phyloP scores from a whole-genome alignment of 192 early-diverging fungal species.

The Linnemannia elongata region DNA sequence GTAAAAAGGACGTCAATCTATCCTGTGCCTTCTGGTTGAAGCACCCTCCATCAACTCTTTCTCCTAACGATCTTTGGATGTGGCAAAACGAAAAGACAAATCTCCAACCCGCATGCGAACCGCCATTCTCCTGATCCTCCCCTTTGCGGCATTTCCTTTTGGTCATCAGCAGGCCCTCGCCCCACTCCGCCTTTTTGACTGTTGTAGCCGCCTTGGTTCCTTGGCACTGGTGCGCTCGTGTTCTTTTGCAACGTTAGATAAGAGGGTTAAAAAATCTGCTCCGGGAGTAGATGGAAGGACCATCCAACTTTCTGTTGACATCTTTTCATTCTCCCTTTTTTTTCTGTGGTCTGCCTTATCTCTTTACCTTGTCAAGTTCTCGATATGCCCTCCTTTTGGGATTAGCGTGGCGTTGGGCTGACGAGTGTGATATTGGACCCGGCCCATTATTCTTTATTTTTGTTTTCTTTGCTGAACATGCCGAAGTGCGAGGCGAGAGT shows the following conservation, averaged over 20 bases:
- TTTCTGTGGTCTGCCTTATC: neutral
- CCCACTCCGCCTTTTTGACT: neutral
- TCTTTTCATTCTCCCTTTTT: neutral
- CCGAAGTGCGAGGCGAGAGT: neutral
- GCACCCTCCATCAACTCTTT: neutral
- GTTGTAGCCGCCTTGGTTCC: neutral
- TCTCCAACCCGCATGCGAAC: neutral
- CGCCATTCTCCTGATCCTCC: neutral
- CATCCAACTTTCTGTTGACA: neutral
- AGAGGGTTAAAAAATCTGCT: neutral
- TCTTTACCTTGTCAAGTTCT: neutral
- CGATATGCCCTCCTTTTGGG: neutral
- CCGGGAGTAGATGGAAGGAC: conserved; percentile 1
- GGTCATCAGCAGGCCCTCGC: neutral
- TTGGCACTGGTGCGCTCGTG: too few species aligned
- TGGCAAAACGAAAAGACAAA: too few species aligned
- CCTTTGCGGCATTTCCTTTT: conserved; percentile 5
- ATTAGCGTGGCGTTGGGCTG: conserved; percentile 1
- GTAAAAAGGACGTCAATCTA: neutral
- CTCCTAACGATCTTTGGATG: neutral
- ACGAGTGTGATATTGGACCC: neutral
- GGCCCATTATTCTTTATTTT: neutral
- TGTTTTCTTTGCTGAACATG: neutral
- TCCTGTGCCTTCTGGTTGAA: neutral
- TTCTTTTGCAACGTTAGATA: conserved; percentile 1